Percentiles rank a stretch among this genome's conserved stretches.
Conservation (phyloP, 129 eudicot species). For the Heracleum sosnowskyi region DNA sequence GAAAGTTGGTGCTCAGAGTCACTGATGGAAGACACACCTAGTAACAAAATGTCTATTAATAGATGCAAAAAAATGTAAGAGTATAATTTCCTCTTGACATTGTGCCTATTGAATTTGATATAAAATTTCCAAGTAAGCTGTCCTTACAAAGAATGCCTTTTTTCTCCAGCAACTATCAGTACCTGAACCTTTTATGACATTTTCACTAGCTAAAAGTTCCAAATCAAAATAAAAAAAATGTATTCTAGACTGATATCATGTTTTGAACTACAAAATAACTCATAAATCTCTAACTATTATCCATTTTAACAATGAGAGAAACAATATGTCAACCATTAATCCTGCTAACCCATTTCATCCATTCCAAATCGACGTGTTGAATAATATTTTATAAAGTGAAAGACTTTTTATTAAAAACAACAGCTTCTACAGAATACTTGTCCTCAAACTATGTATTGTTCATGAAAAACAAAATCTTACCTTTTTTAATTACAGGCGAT, state of each 20-base stretch:
- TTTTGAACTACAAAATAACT: background rate
- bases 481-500: conserved; percentile 58
- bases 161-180: background rate
- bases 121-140: background rate
- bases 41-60: conserved; percentile 1
- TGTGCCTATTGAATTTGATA: background rate
- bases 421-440: background rate
- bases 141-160: background rate
- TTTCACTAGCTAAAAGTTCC: background rate
- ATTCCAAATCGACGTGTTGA: background rate
- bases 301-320: background rate
- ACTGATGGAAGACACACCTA: conserved; percentile 48
- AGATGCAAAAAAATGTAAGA: background rate
- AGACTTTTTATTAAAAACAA: background rate
- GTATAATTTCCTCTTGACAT: background rate
- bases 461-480: conserved; percentile 21
- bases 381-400: background rate
- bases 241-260: background rate
- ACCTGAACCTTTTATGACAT: background rate
- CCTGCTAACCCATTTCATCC: background rate
- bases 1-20: conserved; percentile 46
- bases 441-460: background rate
- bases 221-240: background rate
- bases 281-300: background rate
- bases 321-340: background rate